phyloP scores from a whole-genome alignment of 1,284 basidiomycete species.

The Violaceomyces palustris region DNA sequence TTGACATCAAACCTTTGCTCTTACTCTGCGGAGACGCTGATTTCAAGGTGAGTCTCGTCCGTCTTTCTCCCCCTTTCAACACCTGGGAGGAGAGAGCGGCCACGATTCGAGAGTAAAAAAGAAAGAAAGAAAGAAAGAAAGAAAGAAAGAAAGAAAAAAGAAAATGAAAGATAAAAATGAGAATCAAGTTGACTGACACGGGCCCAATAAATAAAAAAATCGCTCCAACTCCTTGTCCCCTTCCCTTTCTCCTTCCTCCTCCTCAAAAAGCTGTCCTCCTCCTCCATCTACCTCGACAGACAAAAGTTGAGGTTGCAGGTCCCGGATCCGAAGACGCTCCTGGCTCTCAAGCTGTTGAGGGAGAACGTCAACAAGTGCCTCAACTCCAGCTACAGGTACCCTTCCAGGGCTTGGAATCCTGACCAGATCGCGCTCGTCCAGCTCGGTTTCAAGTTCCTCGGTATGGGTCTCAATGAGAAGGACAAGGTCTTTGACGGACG shows the following conservation, averaged over 20 bases:
- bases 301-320: conserved; percentile 71
- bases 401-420: conserved; percentile 59
- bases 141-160: too few species aligned
- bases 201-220: conserved; percentile 10
- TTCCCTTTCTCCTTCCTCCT: background rate
- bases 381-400: conserved; percentile 55
- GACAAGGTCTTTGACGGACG: too few species aligned
- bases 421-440: conserved; percentile 65
- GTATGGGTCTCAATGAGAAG: conserved; percentile 36
- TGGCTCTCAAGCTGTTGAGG: conserved; percentile 77
- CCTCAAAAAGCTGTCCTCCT: conserved; percentile 71
- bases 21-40: conserved; percentile 88
- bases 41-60: conserved; percentile 72
- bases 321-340: conserved; percentile 62
- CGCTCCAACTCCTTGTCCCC: conserved; percentile 5
- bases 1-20: conserved; percentile 76
- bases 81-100: conserved; percentile 72
- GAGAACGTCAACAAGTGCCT: conserved; percentile 64
- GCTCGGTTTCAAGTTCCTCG: conserved; percentile 53
- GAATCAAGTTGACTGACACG: too few species aligned
- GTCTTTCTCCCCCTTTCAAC: conserved; percentile 64
- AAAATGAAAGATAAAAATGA: too few species aligned
- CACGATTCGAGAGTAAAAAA: background rate
- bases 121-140: too few species aligned
- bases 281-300: conserved; percentile 73